Evolutionary conservation across 164 flowering plant species (phyloP).

Genomic region (Chloranthus sessilifolius): DNA sequence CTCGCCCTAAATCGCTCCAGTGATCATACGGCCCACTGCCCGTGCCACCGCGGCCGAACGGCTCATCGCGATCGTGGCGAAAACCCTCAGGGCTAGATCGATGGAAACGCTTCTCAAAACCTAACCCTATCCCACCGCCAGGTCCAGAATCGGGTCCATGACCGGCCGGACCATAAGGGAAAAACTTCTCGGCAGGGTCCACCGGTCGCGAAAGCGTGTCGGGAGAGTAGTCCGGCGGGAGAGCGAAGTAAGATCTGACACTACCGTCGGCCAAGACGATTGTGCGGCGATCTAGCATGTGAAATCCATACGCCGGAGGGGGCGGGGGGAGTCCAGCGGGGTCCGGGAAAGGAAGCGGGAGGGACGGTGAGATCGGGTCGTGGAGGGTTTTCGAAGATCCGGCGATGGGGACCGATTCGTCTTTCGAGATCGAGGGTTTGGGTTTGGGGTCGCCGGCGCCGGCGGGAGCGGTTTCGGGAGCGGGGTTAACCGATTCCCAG

Average conservation of each 20-base stretch:
- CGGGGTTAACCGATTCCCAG: conserved; percentile 5
- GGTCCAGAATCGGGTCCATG: conserved; percentile 9
- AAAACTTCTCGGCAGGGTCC: conserved; percentile 20
- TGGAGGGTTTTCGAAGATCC: not conserved
- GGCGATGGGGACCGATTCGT: too few species aligned
- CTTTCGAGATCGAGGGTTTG: conserved; percentile 2
- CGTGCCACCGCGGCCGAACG: conserved; percentile 12
- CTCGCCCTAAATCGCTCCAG: conserved; percentile 46
- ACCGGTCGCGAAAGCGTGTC: conserved; percentile 15
- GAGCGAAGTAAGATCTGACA: conserved; percentile 80
- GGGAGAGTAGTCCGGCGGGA: conserved; percentile 63
- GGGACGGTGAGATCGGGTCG: not conserved
- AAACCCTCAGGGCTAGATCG: conserved; percentile 34
- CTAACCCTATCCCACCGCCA: conserved; percentile 13
- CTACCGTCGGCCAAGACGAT: conserved; percentile 77
- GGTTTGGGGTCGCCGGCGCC: conserved; percentile 2
- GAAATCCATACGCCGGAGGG: conserved; percentile 72
- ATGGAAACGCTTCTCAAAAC: conserved; percentile 21
- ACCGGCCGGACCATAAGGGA: conserved; percentile 22
- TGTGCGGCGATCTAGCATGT: conserved; percentile 87
- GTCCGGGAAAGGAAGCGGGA: conserved; percentile 23
- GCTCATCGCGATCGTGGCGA: conserved; percentile 20
- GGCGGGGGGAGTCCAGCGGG: conserved; percentile 39
- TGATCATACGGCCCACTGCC: conserved; percentile 34
- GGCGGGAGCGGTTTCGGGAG: not conserved